phyloP scores from a whole-genome alignment of 768 basidiomycete species.

The Nidularia sp. region DNA sequence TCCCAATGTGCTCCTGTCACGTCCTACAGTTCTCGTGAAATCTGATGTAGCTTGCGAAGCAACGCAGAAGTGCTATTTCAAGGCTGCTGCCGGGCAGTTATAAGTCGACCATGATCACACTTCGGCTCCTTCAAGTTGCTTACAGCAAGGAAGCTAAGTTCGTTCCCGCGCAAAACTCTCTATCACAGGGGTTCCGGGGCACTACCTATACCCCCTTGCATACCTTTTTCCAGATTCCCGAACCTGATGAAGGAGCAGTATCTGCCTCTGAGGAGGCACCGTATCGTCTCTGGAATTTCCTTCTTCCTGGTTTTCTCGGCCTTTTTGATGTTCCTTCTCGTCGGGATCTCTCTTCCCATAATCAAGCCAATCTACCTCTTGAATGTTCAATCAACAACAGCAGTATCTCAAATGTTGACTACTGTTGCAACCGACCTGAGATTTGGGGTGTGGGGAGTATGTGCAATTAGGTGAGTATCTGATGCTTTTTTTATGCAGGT shows the following conservation, averaged over 20 bases:
- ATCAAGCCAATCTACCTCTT: constrained; percentile 67
- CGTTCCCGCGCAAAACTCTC: too few species aligned
- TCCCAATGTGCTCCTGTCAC: too few species aligned
- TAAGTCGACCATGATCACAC: too few species aligned
- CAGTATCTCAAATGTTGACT: constrained; percentile 30
- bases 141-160: too few species aligned
- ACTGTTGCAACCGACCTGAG: constrained; percentile 56
- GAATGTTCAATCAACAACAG: constrained; percentile 31
- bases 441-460: constrained; percentile 84
- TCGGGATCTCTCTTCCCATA: constrained; percentile 73
- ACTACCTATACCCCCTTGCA: too few species aligned
- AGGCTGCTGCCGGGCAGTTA: too few species aligned
- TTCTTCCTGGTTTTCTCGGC: constrained; percentile 49
- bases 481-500: background rate
- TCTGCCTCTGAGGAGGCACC: constrained; percentile 42
- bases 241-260: constrained; percentile 9
- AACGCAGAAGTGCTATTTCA: too few species aligned
- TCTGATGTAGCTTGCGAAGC: too few species aligned
- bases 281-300: constrained; percentile 40
- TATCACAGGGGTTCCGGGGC: too few species aligned
- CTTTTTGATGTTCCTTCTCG: constrained; percentile 73
- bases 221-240: too few species aligned
- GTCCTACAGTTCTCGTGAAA: too few species aligned
- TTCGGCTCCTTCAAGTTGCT: too few species aligned
- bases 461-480: constrained; percentile 47